phyloP scores from a whole-genome alignment of 2,329 filamentous ascomycete species.

The Aspergillus costaricaensis region DNA sequence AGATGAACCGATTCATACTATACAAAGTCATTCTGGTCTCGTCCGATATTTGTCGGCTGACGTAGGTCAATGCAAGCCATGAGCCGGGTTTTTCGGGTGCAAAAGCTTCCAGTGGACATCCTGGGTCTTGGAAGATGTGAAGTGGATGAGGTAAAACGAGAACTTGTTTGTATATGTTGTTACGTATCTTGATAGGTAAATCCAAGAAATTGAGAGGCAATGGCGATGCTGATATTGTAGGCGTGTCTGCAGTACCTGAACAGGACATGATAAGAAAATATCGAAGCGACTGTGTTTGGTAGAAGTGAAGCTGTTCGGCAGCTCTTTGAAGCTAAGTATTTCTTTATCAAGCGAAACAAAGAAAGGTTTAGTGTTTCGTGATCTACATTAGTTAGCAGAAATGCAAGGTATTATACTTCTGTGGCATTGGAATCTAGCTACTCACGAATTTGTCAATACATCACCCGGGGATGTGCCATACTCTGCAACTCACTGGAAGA shows the following conservation, averaged over 20 bases:
- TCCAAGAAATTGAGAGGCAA: not conserved
- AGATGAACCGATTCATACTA: slow-evolving; percentile 3
- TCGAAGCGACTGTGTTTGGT: not conserved
- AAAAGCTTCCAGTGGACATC: slow-evolving; percentile 5
- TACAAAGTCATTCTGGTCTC: slow-evolving; percentile 5
- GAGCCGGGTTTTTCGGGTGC: slow-evolving; percentile 3
- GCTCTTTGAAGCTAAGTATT: too few species aligned
- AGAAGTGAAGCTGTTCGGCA: too few species aligned
- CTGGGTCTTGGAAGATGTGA: slow-evolving; percentile 13
- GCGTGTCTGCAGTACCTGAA: not conserved
- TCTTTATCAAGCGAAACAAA: too few species aligned
- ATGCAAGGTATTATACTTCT: too few species aligned
- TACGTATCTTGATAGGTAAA: not conserved
- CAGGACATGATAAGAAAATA: not conserved
- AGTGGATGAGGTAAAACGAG: slow-evolving; percentile 9
- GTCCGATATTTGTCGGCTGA: slow-evolving; percentile 8
- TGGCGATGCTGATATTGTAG: not conserved
- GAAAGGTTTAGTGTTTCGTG: too few species aligned
- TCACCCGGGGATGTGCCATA: too few species aligned
- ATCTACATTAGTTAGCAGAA: too few species aligned
- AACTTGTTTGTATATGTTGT: slow-evolving; percentile 2
- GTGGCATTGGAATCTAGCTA: too few species aligned
- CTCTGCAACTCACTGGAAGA: too few species aligned
- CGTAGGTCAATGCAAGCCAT: slow-evolving; percentile 12
- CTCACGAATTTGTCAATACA: too few species aligned